Evolutionary conservation across 73 alveolate genomes (phyloP).

Genomic region (Effrenium voratum): DNA sequence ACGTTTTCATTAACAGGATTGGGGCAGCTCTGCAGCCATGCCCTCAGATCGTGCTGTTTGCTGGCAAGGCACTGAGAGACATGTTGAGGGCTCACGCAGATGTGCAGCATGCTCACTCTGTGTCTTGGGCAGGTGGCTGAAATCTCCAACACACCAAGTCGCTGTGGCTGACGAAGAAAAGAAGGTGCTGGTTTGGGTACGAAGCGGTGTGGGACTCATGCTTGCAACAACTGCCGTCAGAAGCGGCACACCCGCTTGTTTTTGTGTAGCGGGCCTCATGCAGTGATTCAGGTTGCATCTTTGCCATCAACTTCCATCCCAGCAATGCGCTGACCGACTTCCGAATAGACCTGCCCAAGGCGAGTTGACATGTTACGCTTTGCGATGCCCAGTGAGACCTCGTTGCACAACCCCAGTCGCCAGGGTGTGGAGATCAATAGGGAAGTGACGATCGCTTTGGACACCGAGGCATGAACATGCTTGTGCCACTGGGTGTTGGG

Average conservation of each 20-base stretch:
- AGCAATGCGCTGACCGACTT: conserved; percentile 68
- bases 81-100: background rate
- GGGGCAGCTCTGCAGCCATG: conserved; percentile 56
- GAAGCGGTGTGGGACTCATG: conserved; percentile 35
- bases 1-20: conserved; percentile 58
- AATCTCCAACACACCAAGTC: conserved; percentile 17
- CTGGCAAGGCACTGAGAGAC: too few relatives aligned
- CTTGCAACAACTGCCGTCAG: too few relatives aligned
- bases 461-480: conserved; percentile 4
- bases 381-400: background rate
- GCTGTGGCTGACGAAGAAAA: conserved; percentile 55
- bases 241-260: background rate
- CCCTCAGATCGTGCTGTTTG: too few relatives aligned
- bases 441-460: conserved; percentile 65
- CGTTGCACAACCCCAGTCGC: background rate
- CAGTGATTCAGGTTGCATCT: conserved; percentile 39
- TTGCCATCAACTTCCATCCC: conserved; percentile 90
- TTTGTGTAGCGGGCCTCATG: background rate
- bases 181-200: conserved; percentile 30
- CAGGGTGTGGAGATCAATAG: conserved; percentile 37
- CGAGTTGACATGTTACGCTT: too few relatives aligned
- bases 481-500: background rate
- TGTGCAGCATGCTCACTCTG: background rate
- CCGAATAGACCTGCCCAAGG: conserved; percentile 77
- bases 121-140: conserved; percentile 39